Conservation (phyloP, 306 rosid species). For the Biancaea sappan region DNA sequence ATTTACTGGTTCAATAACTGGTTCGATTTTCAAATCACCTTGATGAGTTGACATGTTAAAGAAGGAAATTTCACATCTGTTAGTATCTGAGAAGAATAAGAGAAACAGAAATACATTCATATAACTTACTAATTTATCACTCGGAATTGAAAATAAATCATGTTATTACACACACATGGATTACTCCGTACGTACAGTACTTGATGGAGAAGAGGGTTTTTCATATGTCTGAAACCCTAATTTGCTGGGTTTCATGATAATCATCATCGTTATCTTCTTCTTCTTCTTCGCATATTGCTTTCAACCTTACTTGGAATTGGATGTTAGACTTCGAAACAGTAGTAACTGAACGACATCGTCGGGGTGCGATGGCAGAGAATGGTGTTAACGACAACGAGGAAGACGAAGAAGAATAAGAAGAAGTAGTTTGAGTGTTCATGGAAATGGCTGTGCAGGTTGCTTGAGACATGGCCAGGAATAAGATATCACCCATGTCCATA, state of each 20-base stretch:
- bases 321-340: constrained; percentile 32
- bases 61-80: too few relatives aligned
- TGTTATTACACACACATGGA: too few relatives aligned
- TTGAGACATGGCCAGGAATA: not conserved
- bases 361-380: constrained; percentile 44
- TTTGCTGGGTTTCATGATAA: not conserved
- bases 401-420: constrained; percentile 1
- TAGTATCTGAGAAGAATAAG: too few relatives aligned
- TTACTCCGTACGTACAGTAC: too few relatives aligned
- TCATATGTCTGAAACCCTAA: not conserved
- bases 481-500: not conserved
- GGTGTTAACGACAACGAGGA: constrained; percentile 42
- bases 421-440: constrained; percentile 1
- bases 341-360: not conserved
- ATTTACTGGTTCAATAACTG: too few relatives aligned
- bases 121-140: too few relatives aligned
- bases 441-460: not conserved
- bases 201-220: not conserved
- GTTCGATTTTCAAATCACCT: too few relatives aligned
- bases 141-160: too few relatives aligned
- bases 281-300: constrained; percentile 51
- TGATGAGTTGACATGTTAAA: too few relatives aligned
- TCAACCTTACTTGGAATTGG: constrained; percentile 31
- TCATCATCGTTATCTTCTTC: not conserved
- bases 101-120: too few relatives aligned